Percentiles rank a stretch among this genome's conserved stretches.
phyloP scores from a whole-genome alignment of 164 flowering plant species.

The Echeveria elegans region DNA sequence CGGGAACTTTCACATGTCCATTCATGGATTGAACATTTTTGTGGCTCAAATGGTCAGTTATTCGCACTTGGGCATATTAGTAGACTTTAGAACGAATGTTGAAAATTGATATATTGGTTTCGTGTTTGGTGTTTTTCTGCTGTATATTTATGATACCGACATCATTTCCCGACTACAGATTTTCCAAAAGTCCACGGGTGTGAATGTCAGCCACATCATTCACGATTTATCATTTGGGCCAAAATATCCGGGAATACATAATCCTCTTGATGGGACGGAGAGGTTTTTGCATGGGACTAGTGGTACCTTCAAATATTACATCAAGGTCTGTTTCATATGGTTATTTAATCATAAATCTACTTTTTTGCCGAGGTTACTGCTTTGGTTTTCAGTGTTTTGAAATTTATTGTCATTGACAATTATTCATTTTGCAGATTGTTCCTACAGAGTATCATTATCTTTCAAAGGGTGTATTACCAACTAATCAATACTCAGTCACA shows the following conservation, averaged over 20 bases:
- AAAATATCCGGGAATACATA: constrained; percentile 97
- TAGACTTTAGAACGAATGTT: not conserved
- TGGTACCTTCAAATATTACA: constrained; percentile 97
- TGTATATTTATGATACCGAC: not conserved
- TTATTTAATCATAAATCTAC: constrained; percentile 7
- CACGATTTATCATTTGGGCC: constrained; percentile 98
- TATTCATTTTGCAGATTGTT: constrained; percentile 47
- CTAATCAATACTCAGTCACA: constrained; percentile 95
- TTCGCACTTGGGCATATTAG: not conserved
- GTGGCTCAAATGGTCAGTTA: constrained; percentile 90
- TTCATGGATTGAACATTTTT: constrained; percentile 88
- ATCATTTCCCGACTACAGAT: constrained; percentile 40
- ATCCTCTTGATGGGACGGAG: constrained; percentile 87
- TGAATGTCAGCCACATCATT: constrained; percentile 90
- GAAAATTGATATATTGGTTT: no score
- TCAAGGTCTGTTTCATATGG: constrained; percentile 59
- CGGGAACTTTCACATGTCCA: constrained; percentile 96
- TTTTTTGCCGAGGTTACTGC: no score
- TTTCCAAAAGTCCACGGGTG: constrained; percentile 73
- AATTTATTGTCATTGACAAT: not conserved
- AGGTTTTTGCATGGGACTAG: constrained; percentile 69
- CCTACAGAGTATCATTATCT: constrained; percentile 89
- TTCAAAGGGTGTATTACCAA: constrained; percentile 80
- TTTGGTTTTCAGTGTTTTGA: no score
- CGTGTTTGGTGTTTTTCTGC: no score